Evolutionary conservation across 179 eudicot species (phyloP).

Genomic region (Drosera spatulata): DNA sequence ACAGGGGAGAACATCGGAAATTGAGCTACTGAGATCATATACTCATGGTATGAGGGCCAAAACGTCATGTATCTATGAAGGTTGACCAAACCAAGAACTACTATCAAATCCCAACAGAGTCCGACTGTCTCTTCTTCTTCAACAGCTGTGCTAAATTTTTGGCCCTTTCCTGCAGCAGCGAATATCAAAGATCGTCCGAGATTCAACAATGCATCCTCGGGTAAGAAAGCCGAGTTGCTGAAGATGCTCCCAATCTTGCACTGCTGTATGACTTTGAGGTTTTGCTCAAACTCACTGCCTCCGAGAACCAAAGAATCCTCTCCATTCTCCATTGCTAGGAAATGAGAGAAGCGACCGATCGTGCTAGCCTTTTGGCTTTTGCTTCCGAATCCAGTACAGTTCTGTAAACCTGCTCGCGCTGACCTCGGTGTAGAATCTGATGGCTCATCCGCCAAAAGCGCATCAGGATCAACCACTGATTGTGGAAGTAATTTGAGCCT

Average conservation of each 20-base stretch:
- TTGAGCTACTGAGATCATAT: constrained; percentile 51
- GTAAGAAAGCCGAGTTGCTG: constrained; percentile 51
- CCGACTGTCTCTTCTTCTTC: constrained; percentile 92
- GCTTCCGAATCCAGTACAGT: constrained; percentile 19
- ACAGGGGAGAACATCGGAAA: constrained; percentile 74
- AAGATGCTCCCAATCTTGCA: constrained; percentile 70
- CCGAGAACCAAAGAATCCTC: constrained; percentile 74
- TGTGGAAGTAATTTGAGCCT: constrained; percentile 82
- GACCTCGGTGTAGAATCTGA: constrained; percentile 26
- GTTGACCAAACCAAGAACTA: constrained; percentile 34
- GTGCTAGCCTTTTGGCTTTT: constrained; percentile 24
- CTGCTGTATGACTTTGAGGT: constrained; percentile 70
- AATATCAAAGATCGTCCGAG: constrained; percentile 79
- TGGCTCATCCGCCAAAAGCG: constrained; percentile 10
- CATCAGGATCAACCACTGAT: constrained; percentile 45
- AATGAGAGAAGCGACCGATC: constrained; percentile 45
- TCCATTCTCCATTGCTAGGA: constrained; percentile 54
- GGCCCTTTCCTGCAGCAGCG: constrained; percentile 94
- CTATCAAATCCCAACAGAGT: constrained; percentile 86
- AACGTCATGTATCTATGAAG: constrained; percentile 41
- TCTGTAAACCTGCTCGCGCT: constrained; percentile 7
- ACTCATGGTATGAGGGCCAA: constrained; percentile 81
- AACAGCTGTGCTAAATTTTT: constrained; percentile 74
- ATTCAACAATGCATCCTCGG: constrained; percentile 55
- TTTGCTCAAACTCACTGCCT: constrained; percentile 85